Base-by-base conservation (phyloP, 108 stramenopile genomes). In the Pseudonitzschia multistriata region DNA sequence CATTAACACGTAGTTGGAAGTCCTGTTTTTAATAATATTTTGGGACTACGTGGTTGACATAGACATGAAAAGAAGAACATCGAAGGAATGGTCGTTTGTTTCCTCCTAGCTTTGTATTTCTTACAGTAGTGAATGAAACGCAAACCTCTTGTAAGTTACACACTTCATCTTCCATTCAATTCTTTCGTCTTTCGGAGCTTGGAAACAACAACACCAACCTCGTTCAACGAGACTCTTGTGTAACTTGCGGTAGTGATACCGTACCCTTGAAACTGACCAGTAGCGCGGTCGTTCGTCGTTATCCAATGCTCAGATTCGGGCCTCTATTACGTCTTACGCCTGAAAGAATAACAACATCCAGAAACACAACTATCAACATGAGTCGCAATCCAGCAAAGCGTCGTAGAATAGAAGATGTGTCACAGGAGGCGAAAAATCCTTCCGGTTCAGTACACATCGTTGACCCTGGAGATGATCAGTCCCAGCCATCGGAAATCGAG, bases 321-420 rank as follows among this genome's bases (percentile, higher is more conserved):
- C n/a, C n/a, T n/a, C n/a, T n/a, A n/a, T n/a, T n/a, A n/a, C n/a
- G n/a, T n/a, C n/a, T n/a, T n/a, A n/a, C n/a, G n/a, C n/a, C n/a
- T n/a, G n/a, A n/a, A n/a, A n/a, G n/a, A n/a, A n/a, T n/a, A n/a
- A n/a, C n/a, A n/a, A n/a, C n/a, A n/a, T n/a, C n/a, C n/a, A n/a
- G n/a, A n/a, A n/a, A n/a, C n/a, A n/a, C n/a, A n/a, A n/a, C n/a
- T n/a, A 33, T 17, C 57, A 59, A 59, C 0, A 59, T 59, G 57
- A 33, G 19, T n/a, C 11, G 57, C 29, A 59, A 59, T 59, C 57
- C 57, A 14, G 33, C 31, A 33, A 59, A 59, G 57, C 57, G 57
- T 59, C 57, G 57, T 0, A 59, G 57, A 33, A 35, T 59, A 30
- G 57, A 59, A 17, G 25, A 52, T 30, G 21, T 0, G 54, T 0